Evolutionary conservation across 176 grass and related monocot genomes (phyloP), one percentile per base, ranked within the genome.

Genomic region (Aegilops speltoides): DNA sequence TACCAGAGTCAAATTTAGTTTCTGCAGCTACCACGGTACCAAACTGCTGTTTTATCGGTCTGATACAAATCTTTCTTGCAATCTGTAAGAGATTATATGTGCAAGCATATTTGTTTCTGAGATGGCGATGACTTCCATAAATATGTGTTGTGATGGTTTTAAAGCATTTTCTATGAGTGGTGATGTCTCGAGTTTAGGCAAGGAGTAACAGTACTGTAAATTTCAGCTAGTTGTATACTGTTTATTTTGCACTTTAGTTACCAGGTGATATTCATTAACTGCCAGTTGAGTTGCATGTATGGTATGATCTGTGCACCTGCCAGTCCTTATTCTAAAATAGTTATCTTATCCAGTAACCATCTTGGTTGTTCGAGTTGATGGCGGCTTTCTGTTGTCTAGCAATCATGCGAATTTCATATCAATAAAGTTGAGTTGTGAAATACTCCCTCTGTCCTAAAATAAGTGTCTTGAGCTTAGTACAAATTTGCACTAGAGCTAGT

Each of bases 41-140:
- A 69, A 36, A 34, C 45, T 73, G 25, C 29, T 74, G 69, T 61
- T 81, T 84, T 69, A 29, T 16, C 62, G 48, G 34, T 87, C 17
- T n/a, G 36, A 59, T 54, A 80, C 66, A 69, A 88, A 81, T 43
- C 20, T 70, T 60, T 7, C 37, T 64, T 90, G 40, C 68, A 86
- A 36, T 73, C 54, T 64, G 74, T 64, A 83, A 71, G 57, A 79
- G 43, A 73, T 77, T 50, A 45, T 68, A 6, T n/a, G 29, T 76
- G 59, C 67, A 72, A 54, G 6, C 70, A 7, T 72, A 54, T 64
- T 38, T 60, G 13, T 76, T 36, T 77, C 10, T 68, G 48, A 79
- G 64, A 79, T 79, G 36, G 16, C 60, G 31, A 70, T 85, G 28
- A 54, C 62, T 64, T 87, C 16, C 63, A 3, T 70, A 69, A 79